Evolutionary conservation across 176 grass and related monocot species (phyloP), one percentile per base, ranked within the genome.

Genomic region (Olyra latifolia): DNA sequence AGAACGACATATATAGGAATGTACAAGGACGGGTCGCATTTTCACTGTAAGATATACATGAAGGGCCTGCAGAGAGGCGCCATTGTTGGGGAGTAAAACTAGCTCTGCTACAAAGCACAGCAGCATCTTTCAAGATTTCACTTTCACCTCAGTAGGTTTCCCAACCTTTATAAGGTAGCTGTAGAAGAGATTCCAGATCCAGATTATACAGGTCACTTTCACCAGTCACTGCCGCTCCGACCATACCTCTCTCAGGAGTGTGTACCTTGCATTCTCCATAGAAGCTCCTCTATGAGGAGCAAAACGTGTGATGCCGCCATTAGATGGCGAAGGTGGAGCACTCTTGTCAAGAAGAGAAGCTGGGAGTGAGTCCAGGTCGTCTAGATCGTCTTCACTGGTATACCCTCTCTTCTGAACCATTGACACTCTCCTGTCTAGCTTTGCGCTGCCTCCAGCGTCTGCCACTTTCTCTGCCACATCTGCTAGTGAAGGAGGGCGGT

Each of bases 191-290:
- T 17, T 62, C 25, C 25, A n/a, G 7, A n/a, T n/a, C n/a, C n/a
- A n/a, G 48, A 71, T 66, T 78, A 77, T 52, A 86, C 78, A 86
- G 14, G 60, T 27, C 32, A 35, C 32, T 35, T 35, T 61, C 29
- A 71, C 40, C 59, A 1, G 65, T 84, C 63, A 69, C 42, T 40
- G 77, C 62, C 50, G 76, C 72, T 83, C 86, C 9, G 38, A 82
- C 97, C 97, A 99, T 40, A 99, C 89, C 87, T 95, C 75, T 46
- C 85, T 83, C n/a, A 99, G 79, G 66, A 99, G 82, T 5, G 72
- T 84, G 76, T 86, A 93, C 71, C 97, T 91, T 62, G 74, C 43
- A 64, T 88, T 88, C 53, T 84, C 79, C 76, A 85, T 62, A 39
- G 82, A 74, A 63, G 45, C n/a, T 84, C 84, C 72, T 66, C 75